phyloP scores from a whole-genome alignment of 2,329 filamentous ascomycete species.

The Dactylonectria estremocensis region DNA sequence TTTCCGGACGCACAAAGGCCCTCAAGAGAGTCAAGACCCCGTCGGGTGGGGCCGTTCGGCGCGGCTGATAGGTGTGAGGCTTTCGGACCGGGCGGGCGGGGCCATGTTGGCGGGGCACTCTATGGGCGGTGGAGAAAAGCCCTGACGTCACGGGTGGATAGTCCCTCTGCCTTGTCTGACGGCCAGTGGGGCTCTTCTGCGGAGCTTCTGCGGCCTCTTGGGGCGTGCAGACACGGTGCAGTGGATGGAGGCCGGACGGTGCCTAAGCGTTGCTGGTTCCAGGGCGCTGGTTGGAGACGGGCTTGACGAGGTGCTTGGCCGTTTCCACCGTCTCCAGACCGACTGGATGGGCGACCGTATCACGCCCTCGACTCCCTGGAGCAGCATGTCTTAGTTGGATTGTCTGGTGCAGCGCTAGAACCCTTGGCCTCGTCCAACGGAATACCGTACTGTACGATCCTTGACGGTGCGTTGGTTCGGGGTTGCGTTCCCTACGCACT shows the following conservation, averaged over 20 bases:
- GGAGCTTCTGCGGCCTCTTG: slow-evolving; percentile 1
- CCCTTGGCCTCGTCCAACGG: too few species aligned
- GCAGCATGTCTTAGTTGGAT: slow-evolving; percentile 21
- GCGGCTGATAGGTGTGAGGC: slow-evolving; percentile 48
- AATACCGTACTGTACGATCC: slow-evolving; percentile 18
- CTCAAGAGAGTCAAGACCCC: slow-evolving; percentile 20
- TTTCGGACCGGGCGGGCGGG: slow-evolving; percentile 42
- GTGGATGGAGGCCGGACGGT: slow-evolving; percentile 5
- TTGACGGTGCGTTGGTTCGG: slow-evolving; percentile 18
- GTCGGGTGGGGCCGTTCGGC: slow-evolving; percentile 44
- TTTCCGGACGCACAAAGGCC: slow-evolving; percentile 20
- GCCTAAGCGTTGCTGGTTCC: slow-evolving; percentile 25
- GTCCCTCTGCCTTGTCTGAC: slow-evolving; percentile 13
- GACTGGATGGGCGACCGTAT: slow-evolving; percentile 22
- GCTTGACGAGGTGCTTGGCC: slow-evolving; percentile 23
- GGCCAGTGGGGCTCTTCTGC: not conserved
- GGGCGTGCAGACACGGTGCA: slow-evolving; percentile 14
- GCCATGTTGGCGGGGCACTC: slow-evolving; percentile 27
- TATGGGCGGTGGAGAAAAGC: slow-evolving; percentile 28
- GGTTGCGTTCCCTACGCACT: not conserved
- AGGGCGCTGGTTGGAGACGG: slow-evolving; percentile 22
- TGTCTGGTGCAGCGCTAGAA: slow-evolving; percentile 20
- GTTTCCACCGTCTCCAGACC: slow-evolving; percentile 36
- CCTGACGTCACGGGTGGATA: slow-evolving; percentile 51
- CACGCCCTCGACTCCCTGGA: not conserved